Evolutionary conservation across 2,329 filamentous ascomycete genomes (phyloP), one percentile per base, ranked within the genome.

Genomic region (Aspergillus sp.): DNA sequence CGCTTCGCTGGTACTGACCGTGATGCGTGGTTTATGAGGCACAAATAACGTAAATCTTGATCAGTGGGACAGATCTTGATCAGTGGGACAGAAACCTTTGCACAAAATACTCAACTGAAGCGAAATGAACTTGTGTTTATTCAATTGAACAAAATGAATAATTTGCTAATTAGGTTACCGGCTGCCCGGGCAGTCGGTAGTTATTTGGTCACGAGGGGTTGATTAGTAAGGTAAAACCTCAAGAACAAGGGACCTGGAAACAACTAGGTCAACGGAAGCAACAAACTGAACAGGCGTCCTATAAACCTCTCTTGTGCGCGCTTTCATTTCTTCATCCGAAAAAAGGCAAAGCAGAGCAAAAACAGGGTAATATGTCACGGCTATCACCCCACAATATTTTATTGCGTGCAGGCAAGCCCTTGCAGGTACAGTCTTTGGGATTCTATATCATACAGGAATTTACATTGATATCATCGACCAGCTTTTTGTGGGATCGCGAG

Each of bases 391-490:
- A 46, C 15, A 50, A 46, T 2, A 47, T 53, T 11, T 40, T 63
- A 15, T 15, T 48, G 15, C 33, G 52, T n/a, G 44, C 37, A 24
- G 33, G 49, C 45, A 59, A 49, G 33, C 55, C 50, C 33, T 55
- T 59, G 9, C 61, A 60, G 59, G 61, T 63, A 62, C 43, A 19
- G 14, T 47, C 21, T 11, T 40, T 15, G 39, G 39, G 41, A 33
- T 5, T 21, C 37, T 31, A 47, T 35, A 9, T 35, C 27, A 31
- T 23, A n/a, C 17, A 47, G 3, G 24, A 23, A 48, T 27, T 49
- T n/a, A 17, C 8, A 27, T 33, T 55, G 48, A 51, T 47, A 27
- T 52, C 35, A 5, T 35, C 17, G 6, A 46, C 17, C 49, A 63
- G 55, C 17, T 33, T 51, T 31, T 50, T 6, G 15, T 53, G 48